Evolutionary conservation across 495 filamentous ascomycete species (phyloP), one percentile per base, ranked within the genome.

Genomic region (Darksidea phi): DNA sequence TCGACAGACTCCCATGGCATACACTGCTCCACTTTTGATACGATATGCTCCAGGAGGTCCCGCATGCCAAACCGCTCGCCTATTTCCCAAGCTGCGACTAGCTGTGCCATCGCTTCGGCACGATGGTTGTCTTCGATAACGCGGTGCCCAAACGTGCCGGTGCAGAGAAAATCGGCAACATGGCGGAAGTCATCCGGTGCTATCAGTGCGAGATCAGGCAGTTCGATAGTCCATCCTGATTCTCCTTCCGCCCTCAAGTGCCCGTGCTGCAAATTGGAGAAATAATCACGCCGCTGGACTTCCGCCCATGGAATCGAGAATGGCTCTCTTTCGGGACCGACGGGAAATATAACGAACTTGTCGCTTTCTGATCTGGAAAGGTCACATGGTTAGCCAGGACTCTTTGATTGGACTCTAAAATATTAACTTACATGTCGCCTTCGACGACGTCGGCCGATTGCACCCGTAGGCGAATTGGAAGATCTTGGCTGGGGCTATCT

Each of bases 11-110:
- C 32, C 64, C 52, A 62, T 6, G 47, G 52, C 13, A 20, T 32
- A 5, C 34, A 41, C 3, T 28, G 36, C 24, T 25, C 20, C 1
- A 67, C 12, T 25, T 67, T 67, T 12, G 45, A 17, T 3, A 48
- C 49, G 17, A 67, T 57, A 17, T 54, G 48, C 6, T 55, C 52
- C 21, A 67, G 48, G 1, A 67, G 32, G 32, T 67, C 65, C 1
- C 45, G 28, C 23, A 64, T 55, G 11, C 48, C 49, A 3, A 64
- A 20, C 25, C 54, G 48, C 11, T 38, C 21, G 13, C 54, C 65
- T 8, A 67, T 41, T 5, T 42, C 28, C 54, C 49, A 67, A 2
- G 60, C 48, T 34, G 36, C 36, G 6, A 25, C 25, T 26, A 59
- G 59, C 28, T 60, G 18, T 6, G 24, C 18, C 15, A 63, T 41